These are phyloP conservation scores for Nothophytophthora sp. DNA, from an alignment of 352 stramenopile genomes.

Conservation along the genomic window DNA sequence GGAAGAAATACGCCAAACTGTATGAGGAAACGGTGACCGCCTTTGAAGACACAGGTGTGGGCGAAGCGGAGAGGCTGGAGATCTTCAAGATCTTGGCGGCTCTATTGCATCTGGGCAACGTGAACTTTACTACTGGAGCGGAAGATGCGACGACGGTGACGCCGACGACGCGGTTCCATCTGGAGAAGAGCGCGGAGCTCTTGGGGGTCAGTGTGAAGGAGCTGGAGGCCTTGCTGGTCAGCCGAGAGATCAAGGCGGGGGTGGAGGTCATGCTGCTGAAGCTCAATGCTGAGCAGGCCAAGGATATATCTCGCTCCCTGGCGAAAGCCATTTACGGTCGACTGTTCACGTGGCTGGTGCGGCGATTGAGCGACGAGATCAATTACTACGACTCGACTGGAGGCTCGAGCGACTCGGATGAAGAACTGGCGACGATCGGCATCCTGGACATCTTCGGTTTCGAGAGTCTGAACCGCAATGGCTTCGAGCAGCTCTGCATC, in stretches of 20 bases:
- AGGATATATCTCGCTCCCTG: conserved; percentile 93
- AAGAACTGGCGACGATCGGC: conserved; percentile 68
- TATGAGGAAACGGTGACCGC: conserved; percentile 73
- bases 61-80: conserved; percentile 36
- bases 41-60: conserved; percentile 76
- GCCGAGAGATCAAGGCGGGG: conserved; percentile 91
- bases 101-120: conserved; percentile 95
- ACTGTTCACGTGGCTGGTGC: conserved; percentile 96
- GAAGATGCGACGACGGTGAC: conserved; percentile 50
- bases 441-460: conserved; percentile 93
- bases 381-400: conserved; percentile 57
- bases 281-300: conserved; percentile 65
- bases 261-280: conserved; percentile 88
- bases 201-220: conserved; percentile 81
- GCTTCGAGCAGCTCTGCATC: conserved; percentile 88
- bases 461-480: conserved; percentile 81
- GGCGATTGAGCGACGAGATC: conserved; percentile 78
- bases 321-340: conserved; percentile 97
- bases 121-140: conserved; percentile 81
- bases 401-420: conserved; percentile 42
- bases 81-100: conserved; percentile 87
- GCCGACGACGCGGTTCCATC: conserved; percentile 33
- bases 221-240: conserved; percentile 90
- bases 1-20: conserved; percentile 53
- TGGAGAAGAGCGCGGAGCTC: conserved; percentile 87